Percentiles rank a stretch among this genome's conserved stretches.
phyloP scores from a whole-genome alignment of 371 early-diverging fungal genomes.

The Mortierella sp. region DNA sequence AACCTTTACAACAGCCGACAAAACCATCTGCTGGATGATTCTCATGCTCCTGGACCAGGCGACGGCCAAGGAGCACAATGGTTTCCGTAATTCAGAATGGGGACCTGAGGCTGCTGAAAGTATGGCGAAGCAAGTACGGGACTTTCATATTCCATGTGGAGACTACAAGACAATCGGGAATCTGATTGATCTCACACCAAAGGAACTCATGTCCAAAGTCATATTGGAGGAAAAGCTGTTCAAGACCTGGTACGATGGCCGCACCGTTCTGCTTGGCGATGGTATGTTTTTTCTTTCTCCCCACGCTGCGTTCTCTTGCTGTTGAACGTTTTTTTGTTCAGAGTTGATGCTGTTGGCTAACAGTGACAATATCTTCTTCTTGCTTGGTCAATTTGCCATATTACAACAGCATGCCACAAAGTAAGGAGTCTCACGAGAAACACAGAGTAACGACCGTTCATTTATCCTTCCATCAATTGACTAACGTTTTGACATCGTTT shows the following conservation, averaged over 20 bases:
- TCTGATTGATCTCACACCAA: conserved; percentile 13
- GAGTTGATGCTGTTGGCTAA: too few species aligned
- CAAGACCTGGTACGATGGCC: conserved; percentile 20
- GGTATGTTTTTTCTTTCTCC: conserved; percentile 6
- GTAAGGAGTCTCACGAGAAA: neutral
- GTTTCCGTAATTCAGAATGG: conserved; percentile 26
- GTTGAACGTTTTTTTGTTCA: too few species aligned
- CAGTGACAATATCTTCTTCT: neutral
- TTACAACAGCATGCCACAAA: conserved; percentile 13
- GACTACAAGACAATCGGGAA: conserved; percentile 1
- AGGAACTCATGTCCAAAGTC: conserved; percentile 28
- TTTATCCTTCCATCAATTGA: neutral
- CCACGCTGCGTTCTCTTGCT: neutral
- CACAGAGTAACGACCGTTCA: neutral
- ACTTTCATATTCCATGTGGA: conserved; percentile 9
- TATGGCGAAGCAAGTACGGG: conserved; percentile 15
- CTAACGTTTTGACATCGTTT: too few species aligned
- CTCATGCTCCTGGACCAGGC: conserved; percentile 1
- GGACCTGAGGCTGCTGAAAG: conserved; percentile 10
- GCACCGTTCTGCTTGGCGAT: conserved; percentile 22
- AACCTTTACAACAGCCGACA: conserved; percentile 4
- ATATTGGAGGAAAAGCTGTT: conserved; percentile 29
- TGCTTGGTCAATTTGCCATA: neutral
- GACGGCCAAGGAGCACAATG: neutral
- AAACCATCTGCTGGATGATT: conserved; percentile 12